Evolutionary conservation across 176 grass and related monocot species (phyloP).

Genomic region (Saccharum spontaneum): DNA sequence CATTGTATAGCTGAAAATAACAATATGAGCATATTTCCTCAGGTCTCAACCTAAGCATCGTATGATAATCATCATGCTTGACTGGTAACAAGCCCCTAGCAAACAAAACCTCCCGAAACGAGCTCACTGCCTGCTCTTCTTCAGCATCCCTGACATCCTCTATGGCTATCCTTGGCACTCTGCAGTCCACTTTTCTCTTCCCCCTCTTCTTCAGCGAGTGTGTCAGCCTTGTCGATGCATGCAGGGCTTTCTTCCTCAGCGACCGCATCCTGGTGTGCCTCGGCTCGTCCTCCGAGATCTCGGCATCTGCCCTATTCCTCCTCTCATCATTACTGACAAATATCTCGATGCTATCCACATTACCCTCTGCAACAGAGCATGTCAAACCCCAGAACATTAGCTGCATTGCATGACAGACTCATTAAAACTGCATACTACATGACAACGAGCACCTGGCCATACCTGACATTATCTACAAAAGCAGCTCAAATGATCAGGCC

Average conservation of each 20-base stretch:
- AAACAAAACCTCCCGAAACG: slow-evolving; percentile 75
- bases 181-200: slow-evolving; percentile 80
- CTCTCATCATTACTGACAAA: slow-evolving; percentile 61
- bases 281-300: slow-evolving; percentile 69
- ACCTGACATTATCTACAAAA: slow-evolving; percentile 68
- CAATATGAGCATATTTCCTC: background rate
- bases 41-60: slow-evolving; percentile 65
- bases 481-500: slow-evolving; percentile 30
- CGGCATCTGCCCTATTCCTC: slow-evolving; percentile 58
- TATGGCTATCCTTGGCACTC: slow-evolving; percentile 65
- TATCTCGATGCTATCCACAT: slow-evolving; percentile 41
- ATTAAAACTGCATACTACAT: background rate
- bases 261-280: slow-evolving; percentile 71
- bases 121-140: slow-evolving; percentile 74
- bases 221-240: slow-evolving; percentile 78
- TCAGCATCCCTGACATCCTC: slow-evolving; percentile 91
- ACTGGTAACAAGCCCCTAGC: slow-evolving; percentile 68
- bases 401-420: slow-evolving; percentile 24
- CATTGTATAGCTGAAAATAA: slow-evolving; percentile 33
- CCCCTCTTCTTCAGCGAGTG: slow-evolving; percentile 97
- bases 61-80: slow-evolving; percentile 93
- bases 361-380: slow-evolving; percentile 35
- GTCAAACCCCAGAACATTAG: slow-evolving; percentile 2
- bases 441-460: slow-evolving; percentile 13
- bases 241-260: slow-evolving; percentile 76